Evolutionary conservation across 805 yeast species (phyloP), one percentile per base, ranked within the genome.

Genomic region (Yarrowia osloensis): DNA sequence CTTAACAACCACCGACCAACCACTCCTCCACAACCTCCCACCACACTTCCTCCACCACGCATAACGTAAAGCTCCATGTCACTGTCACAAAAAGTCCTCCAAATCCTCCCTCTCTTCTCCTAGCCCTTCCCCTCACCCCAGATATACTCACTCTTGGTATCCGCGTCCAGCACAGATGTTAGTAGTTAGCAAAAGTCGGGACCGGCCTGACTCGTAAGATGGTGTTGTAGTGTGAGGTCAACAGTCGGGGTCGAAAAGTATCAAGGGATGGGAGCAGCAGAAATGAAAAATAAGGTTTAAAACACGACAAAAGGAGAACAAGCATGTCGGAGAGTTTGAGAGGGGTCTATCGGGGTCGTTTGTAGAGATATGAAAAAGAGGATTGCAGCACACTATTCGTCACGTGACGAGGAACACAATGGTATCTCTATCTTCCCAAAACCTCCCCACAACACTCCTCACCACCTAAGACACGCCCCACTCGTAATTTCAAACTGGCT

Each of bases 81-180:
- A 42, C 28, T 24, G n/a, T 24, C 28, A 24, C 24, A 19, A 15
- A 4, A 40, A 4, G 12, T 22, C 52, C 35, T 28, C 22, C 13
- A 15, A 42, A 11, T 22, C 15, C 22, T 19, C 28, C 8, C 29
- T 8, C 17, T 13, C n/a, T 5, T 13, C 28, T 42, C 28, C 28
- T 42, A 12, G 15, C 50, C 29, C 50, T 3, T 15, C 31, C 19
- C 19, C 50, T 22, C 26, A 3, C 2, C n/a, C 31, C 39, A 15
- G n/a, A 15, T 35, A 54, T 37, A 54, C 62, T 54, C 62, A 54
- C 62, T 37, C 13, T 35, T 24, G 9, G 19, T 12, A 37, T 54
- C 62, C 46, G 62, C 33, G 62, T 54, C 62, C 62, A 54, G 62
- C 62, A 54, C 62, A 54, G 62, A 54, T 21, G 31, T 37, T 37